These are phyloP conservation scores for Suhomyces kilbournensis DNA, from an alignment of 805 yeast genomes.

Conservation along the genomic window DNA sequence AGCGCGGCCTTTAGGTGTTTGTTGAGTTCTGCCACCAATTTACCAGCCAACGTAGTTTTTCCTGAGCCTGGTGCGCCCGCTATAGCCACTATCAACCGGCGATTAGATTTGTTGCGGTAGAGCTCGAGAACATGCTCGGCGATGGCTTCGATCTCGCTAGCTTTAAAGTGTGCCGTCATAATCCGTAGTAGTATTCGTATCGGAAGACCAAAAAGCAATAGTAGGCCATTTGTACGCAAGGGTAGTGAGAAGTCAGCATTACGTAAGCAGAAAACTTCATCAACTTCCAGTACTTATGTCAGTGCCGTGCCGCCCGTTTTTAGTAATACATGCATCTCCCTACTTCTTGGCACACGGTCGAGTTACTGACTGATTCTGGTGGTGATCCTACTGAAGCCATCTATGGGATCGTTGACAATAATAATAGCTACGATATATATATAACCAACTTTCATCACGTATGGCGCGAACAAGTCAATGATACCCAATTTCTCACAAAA, in stretches of 20 bases:
- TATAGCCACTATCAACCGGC: constrained; percentile 52
- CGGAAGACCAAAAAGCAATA: no score
- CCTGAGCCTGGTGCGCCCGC: constrained; percentile 88
- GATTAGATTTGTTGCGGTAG: neutral
- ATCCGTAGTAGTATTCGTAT: neutral
- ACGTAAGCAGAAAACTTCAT: neutral
- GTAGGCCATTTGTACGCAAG: no score
- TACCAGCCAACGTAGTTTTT: constrained; percentile 62
- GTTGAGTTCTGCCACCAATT: constrained; percentile 35
- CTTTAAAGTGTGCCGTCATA: neutral
- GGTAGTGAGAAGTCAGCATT: no score
- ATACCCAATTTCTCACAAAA: constrained; percentile 11
- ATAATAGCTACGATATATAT: constrained; percentile 18
- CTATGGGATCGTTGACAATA: constrained; percentile 12
- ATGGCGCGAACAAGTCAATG: constrained; percentile 23
- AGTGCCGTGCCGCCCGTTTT: neutral
- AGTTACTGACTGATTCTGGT: neutral
- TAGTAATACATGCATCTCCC: neutral
- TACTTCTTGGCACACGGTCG: neutral
- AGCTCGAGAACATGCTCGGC: neutral
- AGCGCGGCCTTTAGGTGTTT: constrained; percentile 16
- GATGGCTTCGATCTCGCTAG: neutral
- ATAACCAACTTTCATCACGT: constrained; percentile 25
- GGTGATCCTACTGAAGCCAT: constrained; percentile 7
- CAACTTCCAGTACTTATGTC: neutral